These are phyloP conservation scores for Lentinula boryana DNA, from an alignment of 768 basidiomycete genomes.

Conservation along the genomic window DNA sequence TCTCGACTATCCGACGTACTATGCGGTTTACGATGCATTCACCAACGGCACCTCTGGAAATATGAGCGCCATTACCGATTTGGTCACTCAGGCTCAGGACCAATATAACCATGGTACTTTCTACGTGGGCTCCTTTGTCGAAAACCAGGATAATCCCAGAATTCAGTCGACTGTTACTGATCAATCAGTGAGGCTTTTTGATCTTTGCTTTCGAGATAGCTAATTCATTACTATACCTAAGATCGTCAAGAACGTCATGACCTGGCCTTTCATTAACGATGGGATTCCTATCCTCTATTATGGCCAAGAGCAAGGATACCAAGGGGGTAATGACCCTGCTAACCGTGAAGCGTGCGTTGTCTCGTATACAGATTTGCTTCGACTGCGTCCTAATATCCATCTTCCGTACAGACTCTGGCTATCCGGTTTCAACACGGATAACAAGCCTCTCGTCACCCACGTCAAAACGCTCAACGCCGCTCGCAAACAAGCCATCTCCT, in stretches of 20 bases:
- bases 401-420: conserved; percentile 46
- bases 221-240: conserved; percentile 2
- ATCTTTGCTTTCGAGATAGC: neutral
- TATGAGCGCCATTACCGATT: conserved; percentile 25
- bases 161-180: conserved; percentile 45
- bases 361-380: neutral
- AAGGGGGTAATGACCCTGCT: conserved; percentile 49
- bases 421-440: conserved; percentile 43
- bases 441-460: conserved; percentile 39
- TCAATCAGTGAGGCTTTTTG: conserved; percentile 32
- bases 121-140: conserved; percentile 59
- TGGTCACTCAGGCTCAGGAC: conserved; percentile 31
- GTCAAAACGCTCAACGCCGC: conserved; percentile 45
- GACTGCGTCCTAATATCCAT: neutral
- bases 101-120: conserved; percentile 31
- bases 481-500: conserved; percentile 41
- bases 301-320: conserved; percentile 65
- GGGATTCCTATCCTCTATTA: conserved; percentile 70
- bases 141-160: conserved; percentile 65
- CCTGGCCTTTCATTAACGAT: conserved; percentile 60
- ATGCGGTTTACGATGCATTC: conserved; percentile 46
- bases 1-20: conserved; percentile 57
- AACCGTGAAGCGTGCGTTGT: conserved; percentile 55
- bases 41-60: conserved; percentile 42
- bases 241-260: conserved; percentile 49